Base-by-base conservation (phyloP, 225 moss, liverwort and hornwort species). In the Asterella californica region DNA sequence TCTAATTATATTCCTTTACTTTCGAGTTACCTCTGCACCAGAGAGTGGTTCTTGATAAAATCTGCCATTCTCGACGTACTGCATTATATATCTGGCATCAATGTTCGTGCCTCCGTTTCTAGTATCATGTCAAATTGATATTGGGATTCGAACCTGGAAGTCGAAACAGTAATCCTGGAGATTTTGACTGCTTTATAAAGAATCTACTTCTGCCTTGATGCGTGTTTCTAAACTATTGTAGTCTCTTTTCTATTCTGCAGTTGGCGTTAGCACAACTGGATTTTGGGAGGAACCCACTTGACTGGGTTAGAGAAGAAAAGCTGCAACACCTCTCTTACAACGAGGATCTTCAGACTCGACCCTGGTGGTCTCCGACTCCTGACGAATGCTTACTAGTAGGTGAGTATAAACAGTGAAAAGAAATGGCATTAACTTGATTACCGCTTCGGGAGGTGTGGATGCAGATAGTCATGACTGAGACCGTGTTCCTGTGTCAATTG, bases 281-380 rank as follows among this genome's bases (percentile, higher is more conserved):
- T 82, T 90, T 88, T 74, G 97, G 97, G 48, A 89, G 89, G 72
- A 85, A 83, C 30, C 83, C 91, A 14, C 82, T 93, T 57, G 82
- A 90, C 74, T 92, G 91, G 93, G 84, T 83, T 72, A 83, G 76
- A 75, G 91, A 93, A 50, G 87, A 85, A 74, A 86, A 70, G 82
- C 83, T 97, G 83, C 75, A 76, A 65, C 70, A 69, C 60, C 85
- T 97, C 12, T 81, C 93, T 32, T 97, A 90, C 75, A 94, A 94
- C 70, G 97, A 97, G 83, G 97, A 97, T 78, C 90, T 97, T 68
- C 88, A 88, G 63, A 92, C 88, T 60, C 93, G 97, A 68, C 97
- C 97, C 2, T 97, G 97, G 97, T 97, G 97, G 97, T 90, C 89
- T 84, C 91, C 93, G 78, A 81, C 91, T 79, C 94, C 97, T 36